These are phyloP conservation scores for Proliferodiscus dingleyae DNA, from an alignment of 2,329 filamentous ascomycete genomes.

Conservation along the genomic window DNA sequence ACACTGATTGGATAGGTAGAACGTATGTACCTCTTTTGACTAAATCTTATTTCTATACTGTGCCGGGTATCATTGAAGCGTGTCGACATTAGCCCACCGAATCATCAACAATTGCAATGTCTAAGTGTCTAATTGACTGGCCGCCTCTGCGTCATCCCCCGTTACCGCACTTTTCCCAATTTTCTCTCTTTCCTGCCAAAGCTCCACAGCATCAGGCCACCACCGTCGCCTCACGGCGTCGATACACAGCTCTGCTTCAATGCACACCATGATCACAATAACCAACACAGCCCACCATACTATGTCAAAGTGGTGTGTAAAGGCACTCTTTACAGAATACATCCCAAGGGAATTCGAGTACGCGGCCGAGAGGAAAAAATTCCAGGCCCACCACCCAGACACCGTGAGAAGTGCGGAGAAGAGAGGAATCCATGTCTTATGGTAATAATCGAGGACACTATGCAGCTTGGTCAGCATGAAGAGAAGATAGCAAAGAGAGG, in stretches of 20 bases:
- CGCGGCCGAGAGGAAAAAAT: slow-evolving; percentile 61
- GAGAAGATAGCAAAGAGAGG: slow-evolving; percentile 39
- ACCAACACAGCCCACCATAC: slow-evolving; percentile 74
- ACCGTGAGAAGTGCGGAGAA: slow-evolving; percentile 54
- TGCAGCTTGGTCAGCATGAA: slow-evolving; percentile 41
- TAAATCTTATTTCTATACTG: too few species aligned
- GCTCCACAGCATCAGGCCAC: slow-evolving; percentile 70
- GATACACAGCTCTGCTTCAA: slow-evolving; percentile 66
- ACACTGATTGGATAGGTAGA: too few species aligned
- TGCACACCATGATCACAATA: slow-evolving; percentile 54
- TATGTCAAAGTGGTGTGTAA: slow-evolving; percentile 62
- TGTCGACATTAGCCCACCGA: too few species aligned
- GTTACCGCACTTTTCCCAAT: too few species aligned
- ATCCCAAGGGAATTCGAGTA: slow-evolving; percentile 46
- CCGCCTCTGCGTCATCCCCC: too few species aligned
- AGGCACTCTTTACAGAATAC: slow-evolving; percentile 67
- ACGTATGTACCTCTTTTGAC: too few species aligned
- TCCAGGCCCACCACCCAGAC: slow-evolving; percentile 82
- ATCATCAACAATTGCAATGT: too few species aligned
- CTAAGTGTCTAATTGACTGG: too few species aligned
- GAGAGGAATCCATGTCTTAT: slow-evolving; percentile 64
- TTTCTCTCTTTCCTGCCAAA: slow-evolving; percentile 62
- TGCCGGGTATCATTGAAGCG: too few species aligned
- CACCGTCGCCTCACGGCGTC: slow-evolving; percentile 60
- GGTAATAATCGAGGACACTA: slow-evolving; percentile 69